phyloP scores from a whole-genome alignment of 1,284 basidiomycete genomes.

The Cystobasidiaceae sp. region DNA sequence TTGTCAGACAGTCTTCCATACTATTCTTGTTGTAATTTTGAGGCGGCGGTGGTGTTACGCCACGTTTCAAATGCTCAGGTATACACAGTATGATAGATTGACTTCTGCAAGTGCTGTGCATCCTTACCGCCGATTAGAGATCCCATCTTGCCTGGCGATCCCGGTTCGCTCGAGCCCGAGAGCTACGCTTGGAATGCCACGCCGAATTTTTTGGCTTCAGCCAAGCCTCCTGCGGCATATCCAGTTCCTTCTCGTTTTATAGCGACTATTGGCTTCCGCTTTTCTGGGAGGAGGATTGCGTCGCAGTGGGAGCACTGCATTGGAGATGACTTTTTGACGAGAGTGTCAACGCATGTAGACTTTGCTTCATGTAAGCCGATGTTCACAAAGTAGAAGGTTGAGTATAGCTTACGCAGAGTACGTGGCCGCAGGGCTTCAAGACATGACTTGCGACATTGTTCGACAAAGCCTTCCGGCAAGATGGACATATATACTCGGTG shows the following conservation, averaged over 20 bases:
- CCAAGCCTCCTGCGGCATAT: conserved; percentile 38
- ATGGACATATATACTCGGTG: conserved; percentile 68
- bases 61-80: too few species aligned
- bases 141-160: too few species aligned
- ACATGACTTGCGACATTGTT: conserved; percentile 64
- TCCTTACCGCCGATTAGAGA: too few species aligned
- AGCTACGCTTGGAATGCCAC: conserved; percentile 39
- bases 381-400: not conserved
- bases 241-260: conserved; percentile 40
- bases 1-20: too few species aligned
- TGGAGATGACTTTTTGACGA: conserved; percentile 34
- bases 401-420: conserved; percentile 34
- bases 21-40: too few species aligned
- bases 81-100: too few species aligned
- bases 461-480: conserved; percentile 76
- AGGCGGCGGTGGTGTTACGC: too few species aligned
- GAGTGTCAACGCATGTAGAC: conserved; percentile 39
- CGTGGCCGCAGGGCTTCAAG: conserved; percentile 39
- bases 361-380: not conserved
- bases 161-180: too few species aligned
- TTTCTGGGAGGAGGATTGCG: conserved; percentile 30
- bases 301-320: conserved; percentile 39
- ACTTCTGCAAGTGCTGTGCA: too few species aligned
- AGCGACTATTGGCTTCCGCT: conserved; percentile 36
- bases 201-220: conserved; percentile 37